These are phyloP conservation scores for Solanum virginianum DNA, from an alignment of 257 asterid species.

Conservation along the genomic window DNA sequence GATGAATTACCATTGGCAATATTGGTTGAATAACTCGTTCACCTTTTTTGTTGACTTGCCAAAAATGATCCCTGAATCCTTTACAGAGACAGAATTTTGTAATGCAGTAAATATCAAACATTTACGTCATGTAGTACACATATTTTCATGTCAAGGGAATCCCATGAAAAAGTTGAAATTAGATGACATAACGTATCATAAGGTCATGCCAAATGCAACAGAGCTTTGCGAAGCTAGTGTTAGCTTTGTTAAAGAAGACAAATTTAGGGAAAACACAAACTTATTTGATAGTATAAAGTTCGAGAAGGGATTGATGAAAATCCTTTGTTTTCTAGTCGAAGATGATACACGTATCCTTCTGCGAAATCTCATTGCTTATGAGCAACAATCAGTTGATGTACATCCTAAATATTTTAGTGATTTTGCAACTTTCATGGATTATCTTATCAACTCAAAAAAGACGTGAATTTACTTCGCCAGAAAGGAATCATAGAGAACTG, in stretches of 20 bases:
- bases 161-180: not conserved
- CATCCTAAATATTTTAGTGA: not conserved
- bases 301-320: not conserved
- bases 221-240: conserved; percentile 11
- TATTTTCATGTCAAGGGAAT: not conserved
- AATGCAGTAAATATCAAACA: not conserved
- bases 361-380: conserved; percentile 11
- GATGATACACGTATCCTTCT: not conserved
- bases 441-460: conserved; percentile 3
- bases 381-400: not conserved
- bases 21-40: not conserved
- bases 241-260: not conserved
- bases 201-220: not conserved
- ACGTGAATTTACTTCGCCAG: not conserved
- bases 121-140: conserved; percentile 6
- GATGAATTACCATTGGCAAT: not conserved
- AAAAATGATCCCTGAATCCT: not conserved
- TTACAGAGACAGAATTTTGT: not conserved
- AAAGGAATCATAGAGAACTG: not conserved
- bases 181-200: rapidly evolving
- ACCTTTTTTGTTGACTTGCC: not conserved
- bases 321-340: not conserved
- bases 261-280: not conserved
- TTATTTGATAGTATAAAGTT: no score
- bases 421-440: conserved; percentile 1